These are phyloP conservation scores for Fusarium albidum DNA, from an alignment of 2,329 filamentous ascomycete species.

Conservation along the genomic window DNA sequence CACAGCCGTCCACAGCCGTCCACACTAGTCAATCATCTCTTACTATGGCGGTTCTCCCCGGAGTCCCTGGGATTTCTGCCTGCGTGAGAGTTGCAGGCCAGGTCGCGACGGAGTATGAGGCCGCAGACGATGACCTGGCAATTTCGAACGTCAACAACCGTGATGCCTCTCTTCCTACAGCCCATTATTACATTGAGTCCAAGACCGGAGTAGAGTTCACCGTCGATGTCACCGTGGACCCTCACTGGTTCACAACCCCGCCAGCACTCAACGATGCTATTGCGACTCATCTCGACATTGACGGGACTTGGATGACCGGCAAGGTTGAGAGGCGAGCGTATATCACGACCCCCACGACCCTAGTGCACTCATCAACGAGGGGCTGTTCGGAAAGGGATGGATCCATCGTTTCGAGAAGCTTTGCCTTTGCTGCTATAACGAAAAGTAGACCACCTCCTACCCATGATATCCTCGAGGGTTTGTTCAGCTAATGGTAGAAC, in stretches of 20 bases:
- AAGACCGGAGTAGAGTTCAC: conserved; percentile 25
- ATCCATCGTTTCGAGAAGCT: not conserved
- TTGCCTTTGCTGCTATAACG: conserved; percentile 27
- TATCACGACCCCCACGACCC: not conserved
- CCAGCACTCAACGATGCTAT: accelerated
- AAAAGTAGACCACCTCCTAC: conserved; percentile 1
- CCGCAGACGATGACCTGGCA: not conserved
- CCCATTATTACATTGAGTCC: conserved; percentile 38
- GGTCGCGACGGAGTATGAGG: conserved; percentile 33
- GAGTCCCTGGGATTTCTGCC: conserved; percentile 26
- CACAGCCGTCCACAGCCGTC: no score
- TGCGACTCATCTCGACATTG: not conserved
- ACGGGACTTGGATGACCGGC: conserved; percentile 2
- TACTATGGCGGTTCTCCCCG: conserved; percentile 34
- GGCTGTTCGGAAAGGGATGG: not conserved
- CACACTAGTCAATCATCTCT: not conserved
- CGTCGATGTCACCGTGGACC: conserved; percentile 9
- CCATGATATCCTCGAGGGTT: not conserved
- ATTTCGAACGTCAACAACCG: not conserved
- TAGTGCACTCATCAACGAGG: not conserved
- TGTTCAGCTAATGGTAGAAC: not conserved
- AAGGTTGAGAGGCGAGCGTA: accelerated
- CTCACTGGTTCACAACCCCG: not conserved
- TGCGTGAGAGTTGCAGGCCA: conserved; percentile 27
- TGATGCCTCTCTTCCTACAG: not conserved